These are phyloP conservation scores for Syzygium jambos DNA, from an alignment of 345 rosid genomes.

Conservation along the genomic window DNA sequence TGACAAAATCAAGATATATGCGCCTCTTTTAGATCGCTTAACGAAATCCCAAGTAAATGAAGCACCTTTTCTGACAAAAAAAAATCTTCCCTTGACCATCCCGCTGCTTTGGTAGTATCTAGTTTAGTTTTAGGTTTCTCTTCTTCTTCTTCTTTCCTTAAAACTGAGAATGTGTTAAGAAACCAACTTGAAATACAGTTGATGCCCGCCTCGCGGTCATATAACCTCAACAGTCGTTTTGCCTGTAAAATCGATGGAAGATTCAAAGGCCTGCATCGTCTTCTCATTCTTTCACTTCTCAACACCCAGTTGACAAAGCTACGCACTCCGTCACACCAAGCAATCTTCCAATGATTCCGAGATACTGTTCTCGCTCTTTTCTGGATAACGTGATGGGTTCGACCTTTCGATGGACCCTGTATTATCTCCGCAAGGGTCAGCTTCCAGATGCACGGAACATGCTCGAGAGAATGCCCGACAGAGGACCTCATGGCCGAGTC, in stretches of 20 bases:
- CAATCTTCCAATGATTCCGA: constrained; percentile 26
- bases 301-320: background rate
- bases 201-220: constrained; percentile 16
- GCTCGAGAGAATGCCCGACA: constrained; percentile 38
- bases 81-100: background rate
- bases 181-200: background rate
- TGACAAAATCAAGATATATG: background rate
- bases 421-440: constrained; percentile 15
- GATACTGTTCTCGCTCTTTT: background rate
- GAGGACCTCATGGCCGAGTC: constrained; percentile 23
- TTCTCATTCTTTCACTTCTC: background rate
- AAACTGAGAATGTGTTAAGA: background rate
- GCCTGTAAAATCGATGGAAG: background rate
- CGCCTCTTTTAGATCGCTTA: background rate
- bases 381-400: background rate
- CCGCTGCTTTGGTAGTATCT: background rate
- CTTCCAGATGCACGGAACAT: constrained; percentile 37
- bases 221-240: background rate
- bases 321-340: background rate
- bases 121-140: background rate
- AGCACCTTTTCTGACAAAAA: background rate
- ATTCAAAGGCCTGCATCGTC: background rate
- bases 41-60: background rate
- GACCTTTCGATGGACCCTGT: background rate
- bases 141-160: background rate